Percentiles rank a stretch among this genome's conserved stretches.
Evolutionary conservation across 2,329 filamentous ascomycete genomes (phyloP).

Genomic region (Nothophoma quercina): DNA sequence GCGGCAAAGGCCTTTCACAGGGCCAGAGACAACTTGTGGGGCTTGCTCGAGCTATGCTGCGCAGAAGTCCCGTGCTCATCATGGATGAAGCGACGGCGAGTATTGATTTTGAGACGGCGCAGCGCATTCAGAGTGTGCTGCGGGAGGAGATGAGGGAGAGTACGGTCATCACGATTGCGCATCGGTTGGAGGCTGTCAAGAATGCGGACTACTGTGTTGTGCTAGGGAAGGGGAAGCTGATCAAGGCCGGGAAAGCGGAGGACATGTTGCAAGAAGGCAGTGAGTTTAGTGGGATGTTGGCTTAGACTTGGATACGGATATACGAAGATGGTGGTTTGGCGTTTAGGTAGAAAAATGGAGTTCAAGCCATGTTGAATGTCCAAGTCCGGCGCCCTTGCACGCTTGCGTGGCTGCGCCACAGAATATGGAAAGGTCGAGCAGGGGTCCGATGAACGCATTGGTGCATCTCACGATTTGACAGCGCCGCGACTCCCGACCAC

Average conservation of each 20-base stretch:
- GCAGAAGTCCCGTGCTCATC: slow-evolving; percentile 68
- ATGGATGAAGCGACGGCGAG: slow-evolving; percentile 72
- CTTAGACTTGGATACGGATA: slow-evolving; percentile 20
- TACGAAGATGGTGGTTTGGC: background rate
- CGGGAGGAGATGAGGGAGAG: slow-evolving; percentile 64
- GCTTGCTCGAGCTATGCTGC: slow-evolving; percentile 67
- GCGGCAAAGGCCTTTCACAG: slow-evolving; percentile 69
- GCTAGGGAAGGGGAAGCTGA: slow-evolving; percentile 59
- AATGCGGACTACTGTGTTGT: slow-evolving; percentile 65
- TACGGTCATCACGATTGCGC: slow-evolving; percentile 72
- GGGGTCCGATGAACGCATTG: slow-evolving; percentile 27
- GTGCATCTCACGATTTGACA: slow-evolving; percentile 23
- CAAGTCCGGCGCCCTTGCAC: too few relatives aligned
- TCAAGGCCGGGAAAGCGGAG: slow-evolving; percentile 44
- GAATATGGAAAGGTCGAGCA: slow-evolving; percentile 7
- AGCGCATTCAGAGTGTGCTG: slow-evolving; percentile 62
- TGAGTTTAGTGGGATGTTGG: slow-evolving; percentile 46
- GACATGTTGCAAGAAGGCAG: slow-evolving; percentile 47
- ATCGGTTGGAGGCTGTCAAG: slow-evolving; percentile 68
- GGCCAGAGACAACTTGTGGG: slow-evolving; percentile 72
- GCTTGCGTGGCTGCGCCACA: slow-evolving; percentile 22
- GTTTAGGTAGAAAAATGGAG: background rate
- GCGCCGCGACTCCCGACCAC: slow-evolving; percentile 27
- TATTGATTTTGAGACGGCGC: slow-evolving; percentile 69
- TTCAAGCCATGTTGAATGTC: too few relatives aligned